A percentile compares a stretch with the other conserved stretches of the same genome.
phyloP scores from a whole-genome alignment of 768 basidiomycete species.

The Russula olivacea region DNA sequence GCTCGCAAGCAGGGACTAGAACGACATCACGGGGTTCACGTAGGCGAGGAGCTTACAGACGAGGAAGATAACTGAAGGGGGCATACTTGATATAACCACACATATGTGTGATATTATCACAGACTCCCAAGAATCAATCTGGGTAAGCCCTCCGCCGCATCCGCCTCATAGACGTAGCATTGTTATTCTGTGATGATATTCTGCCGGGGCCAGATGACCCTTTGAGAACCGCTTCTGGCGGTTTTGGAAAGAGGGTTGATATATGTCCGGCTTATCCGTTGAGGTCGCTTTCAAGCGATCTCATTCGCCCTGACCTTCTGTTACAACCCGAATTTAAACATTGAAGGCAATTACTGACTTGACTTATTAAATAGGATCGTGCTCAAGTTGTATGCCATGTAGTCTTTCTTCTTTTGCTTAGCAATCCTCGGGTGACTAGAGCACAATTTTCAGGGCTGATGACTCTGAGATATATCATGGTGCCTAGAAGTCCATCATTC shows the following conservation, averaged over 20 bases:
- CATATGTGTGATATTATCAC: not conserved
- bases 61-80: conserved; percentile 44
- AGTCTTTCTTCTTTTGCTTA: not conserved
- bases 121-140: not conserved
- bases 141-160: conserved; percentile 24
- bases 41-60: conserved; percentile 85
- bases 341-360: not conserved
- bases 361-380: not conserved
- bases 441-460: not conserved
- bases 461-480: not conserved
- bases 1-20: conserved; percentile 61
- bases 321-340: no score
- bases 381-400: not conserved
- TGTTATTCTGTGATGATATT: conserved; percentile 46
- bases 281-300: not conserved
- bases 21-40: conserved; percentile 54
- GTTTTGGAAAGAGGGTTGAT: conserved; percentile 44
- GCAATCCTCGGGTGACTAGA: not conserved
- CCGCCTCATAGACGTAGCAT: conserved; percentile 4
- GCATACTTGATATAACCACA: not conserved
- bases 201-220: conserved; percentile 88
- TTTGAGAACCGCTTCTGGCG: conserved; percentile 34
- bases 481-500: not conserved
- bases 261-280: conserved; percentile 48
- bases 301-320: conserved; percentile 8